A percentile compares a stretch with the other conserved stretches of the same genome.
These are phyloP conservation scores for Pichia sp. DNA, from an alignment of 1,139 yeast species.

Conservation along the genomic window DNA sequence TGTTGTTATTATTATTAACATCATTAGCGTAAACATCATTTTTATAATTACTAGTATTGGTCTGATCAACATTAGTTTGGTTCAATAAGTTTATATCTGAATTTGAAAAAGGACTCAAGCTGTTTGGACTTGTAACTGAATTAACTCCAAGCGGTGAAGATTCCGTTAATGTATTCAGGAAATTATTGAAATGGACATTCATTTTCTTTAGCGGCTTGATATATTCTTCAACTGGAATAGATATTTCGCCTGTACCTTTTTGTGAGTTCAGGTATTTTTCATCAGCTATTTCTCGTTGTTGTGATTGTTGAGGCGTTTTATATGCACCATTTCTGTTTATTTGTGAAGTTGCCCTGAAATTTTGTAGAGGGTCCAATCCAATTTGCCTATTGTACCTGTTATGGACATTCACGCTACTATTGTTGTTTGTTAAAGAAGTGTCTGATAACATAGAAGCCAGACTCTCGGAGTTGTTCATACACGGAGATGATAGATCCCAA, in stretches of 20 bases:
- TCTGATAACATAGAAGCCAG: constrained; percentile 20
- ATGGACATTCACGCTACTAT: background rate
- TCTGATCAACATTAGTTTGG: background rate
- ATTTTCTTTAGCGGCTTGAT: constrained; percentile 31
- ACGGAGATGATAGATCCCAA: constrained; percentile 27
- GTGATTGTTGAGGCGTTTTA: constrained; percentile 1
- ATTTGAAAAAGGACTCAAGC: constrained; percentile 8
- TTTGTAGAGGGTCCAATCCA: constrained; percentile 29
- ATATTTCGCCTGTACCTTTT: constrained; percentile 38
- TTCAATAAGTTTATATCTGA: background rate
- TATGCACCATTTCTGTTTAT: constrained; percentile 1
- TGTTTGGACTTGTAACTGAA: constrained; percentile 5
- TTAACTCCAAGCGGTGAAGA: constrained; percentile 6
- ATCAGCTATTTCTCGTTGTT: no score
- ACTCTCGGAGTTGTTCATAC: constrained; percentile 21
- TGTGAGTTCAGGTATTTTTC: no score
- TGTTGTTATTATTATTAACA: no score
- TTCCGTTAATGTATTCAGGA: constrained; percentile 22
- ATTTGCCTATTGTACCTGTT: constrained; percentile 17
- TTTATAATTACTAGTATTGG: background rate
- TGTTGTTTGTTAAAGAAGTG: background rate
- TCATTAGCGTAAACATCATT: background rate
- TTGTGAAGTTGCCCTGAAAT: constrained; percentile 23
- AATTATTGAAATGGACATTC: constrained; percentile 29
- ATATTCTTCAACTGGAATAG: constrained; percentile 40